Conservation (phyloP, 495 filamentous ascomycete species). For the Staphylotrichum tortipilum region DNA sequence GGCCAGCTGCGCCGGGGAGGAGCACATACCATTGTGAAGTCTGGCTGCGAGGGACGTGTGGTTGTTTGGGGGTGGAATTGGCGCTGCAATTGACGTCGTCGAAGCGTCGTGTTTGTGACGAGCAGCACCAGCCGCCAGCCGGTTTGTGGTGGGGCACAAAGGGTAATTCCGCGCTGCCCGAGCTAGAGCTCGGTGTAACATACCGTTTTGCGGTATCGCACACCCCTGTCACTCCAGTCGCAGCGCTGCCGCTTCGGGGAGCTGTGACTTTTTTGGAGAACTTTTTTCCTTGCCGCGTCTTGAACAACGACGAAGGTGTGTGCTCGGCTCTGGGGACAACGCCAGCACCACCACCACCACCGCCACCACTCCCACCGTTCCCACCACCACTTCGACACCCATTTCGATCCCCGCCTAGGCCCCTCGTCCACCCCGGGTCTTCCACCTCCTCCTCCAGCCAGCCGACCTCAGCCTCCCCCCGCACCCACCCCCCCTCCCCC, state of each 20-base stretch:
- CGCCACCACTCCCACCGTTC: background rate
- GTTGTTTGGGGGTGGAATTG: constrained; percentile 9
- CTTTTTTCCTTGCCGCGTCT: constrained; percentile 23
- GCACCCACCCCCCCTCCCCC: background rate
- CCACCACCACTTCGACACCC: too few relatives aligned
- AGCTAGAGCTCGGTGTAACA: background rate
- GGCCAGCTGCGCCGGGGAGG: constrained; percentile 18
- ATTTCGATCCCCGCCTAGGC: too few relatives aligned
- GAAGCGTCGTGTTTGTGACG: too few relatives aligned
- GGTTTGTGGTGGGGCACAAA: too few relatives aligned
- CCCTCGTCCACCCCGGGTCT: too few relatives aligned
- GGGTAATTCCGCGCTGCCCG: background rate
- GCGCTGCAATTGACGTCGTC: background rate
- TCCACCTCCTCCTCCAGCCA: too few relatives aligned
- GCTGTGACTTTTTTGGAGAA: constrained; percentile 24
- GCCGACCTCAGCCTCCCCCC: background rate
- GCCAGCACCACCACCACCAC: background rate
- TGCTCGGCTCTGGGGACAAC: too few relatives aligned
- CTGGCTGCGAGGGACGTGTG: constrained; percentile 7
- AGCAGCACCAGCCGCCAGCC: too few relatives aligned
- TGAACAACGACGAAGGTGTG: too few relatives aligned
- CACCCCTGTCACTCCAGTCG: constrained; percentile 18
- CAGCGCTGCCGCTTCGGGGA: too few relatives aligned
- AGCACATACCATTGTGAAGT: constrained; percentile 27
- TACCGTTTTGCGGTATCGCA: background rate